Conservation (phyloP, 2,329 filamentous ascomycete species). For the Leptoxyphium fumago region DNA sequence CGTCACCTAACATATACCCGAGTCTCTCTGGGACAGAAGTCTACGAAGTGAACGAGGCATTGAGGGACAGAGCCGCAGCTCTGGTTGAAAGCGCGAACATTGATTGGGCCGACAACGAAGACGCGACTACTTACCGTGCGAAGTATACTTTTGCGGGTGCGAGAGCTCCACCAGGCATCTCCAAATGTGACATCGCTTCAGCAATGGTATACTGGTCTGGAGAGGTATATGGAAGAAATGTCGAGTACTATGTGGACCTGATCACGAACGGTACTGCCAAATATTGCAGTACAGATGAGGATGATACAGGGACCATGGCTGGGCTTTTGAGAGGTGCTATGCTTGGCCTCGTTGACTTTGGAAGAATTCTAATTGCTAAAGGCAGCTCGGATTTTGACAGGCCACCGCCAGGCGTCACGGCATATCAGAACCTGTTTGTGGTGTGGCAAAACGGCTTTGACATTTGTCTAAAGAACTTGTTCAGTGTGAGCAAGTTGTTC, state of each 20-base stretch:
- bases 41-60: conserved; percentile 20
- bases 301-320: conserved; percentile 23
- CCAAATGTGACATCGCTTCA: conserved; percentile 20
- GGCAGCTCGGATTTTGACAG: conserved; percentile 56
- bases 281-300: conserved; percentile 23
- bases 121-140: conserved; percentile 16
- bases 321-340: conserved; percentile 17
- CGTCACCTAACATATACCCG: not conserved
- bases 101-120: conserved; percentile 12
- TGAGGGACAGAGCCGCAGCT: conserved; percentile 12
- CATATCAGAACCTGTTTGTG: conserved; percentile 45
- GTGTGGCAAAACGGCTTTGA: conserved; percentile 47
- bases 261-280: conserved; percentile 22
- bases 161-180: conserved; percentile 13
- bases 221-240: conserved; percentile 14
- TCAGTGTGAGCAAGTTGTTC: conserved; percentile 47
- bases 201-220: conserved; percentile 19
- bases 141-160: conserved; percentile 16
- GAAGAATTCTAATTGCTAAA: conserved; percentile 21
- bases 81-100: not conserved
- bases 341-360: conserved; percentile 18
- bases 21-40: conserved; percentile 23
- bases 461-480: conserved; percentile 52
- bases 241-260: conserved; percentile 17
- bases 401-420: conserved; percentile 41